phyloP scores from a whole-genome alignment of 192 early-diverging fungal species.

The Backusella sp. region DNA sequence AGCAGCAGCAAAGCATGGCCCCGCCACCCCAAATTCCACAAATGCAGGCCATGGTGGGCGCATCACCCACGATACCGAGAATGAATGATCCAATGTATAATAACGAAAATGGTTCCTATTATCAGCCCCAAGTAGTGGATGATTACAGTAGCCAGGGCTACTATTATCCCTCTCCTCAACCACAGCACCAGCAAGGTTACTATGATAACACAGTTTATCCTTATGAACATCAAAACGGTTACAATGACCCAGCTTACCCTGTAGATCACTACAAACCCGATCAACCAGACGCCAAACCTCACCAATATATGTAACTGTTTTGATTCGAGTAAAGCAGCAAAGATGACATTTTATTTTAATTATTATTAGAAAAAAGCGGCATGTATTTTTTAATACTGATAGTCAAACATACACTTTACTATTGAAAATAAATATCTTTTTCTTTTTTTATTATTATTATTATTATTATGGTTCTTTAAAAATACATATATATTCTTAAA shows the following conservation, averaged over 20 bases:
- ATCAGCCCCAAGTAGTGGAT: slow-evolving; percentile 17
- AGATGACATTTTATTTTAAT: background rate
- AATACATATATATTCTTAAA: too few species aligned
- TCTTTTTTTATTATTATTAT: too few species aligned
- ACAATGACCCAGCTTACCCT: background rate
- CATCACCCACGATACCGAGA: slow-evolving; percentile 26
- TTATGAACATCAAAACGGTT: slow-evolving; percentile 10
- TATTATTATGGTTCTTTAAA: too few species aligned
- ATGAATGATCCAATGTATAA: slow-evolving; percentile 13
- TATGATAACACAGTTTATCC: slow-evolving; percentile 27
- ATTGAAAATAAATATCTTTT: background rate
- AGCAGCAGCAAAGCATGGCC: background rate
- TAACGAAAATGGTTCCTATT: background rate
- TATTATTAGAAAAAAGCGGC: background rate
- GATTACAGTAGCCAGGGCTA: background rate
- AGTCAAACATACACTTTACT: background rate
- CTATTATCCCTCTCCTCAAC: slow-evolving; percentile 6
- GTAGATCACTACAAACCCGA: slow-evolving; percentile 18
- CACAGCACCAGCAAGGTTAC: slow-evolving; percentile 20
- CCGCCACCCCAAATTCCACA: background rate
- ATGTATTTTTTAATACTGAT: slow-evolving; percentile 11
- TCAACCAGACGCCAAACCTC: slow-evolving; percentile 14
- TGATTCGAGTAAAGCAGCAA: background rate
- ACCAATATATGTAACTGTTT: slow-evolving; percentile 4
- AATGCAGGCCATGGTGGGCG: background rate